phyloP scores from a whole-genome alignment of 2,329 filamentous ascomycete species.

The Thielaviopsis punctulata region DNA sequence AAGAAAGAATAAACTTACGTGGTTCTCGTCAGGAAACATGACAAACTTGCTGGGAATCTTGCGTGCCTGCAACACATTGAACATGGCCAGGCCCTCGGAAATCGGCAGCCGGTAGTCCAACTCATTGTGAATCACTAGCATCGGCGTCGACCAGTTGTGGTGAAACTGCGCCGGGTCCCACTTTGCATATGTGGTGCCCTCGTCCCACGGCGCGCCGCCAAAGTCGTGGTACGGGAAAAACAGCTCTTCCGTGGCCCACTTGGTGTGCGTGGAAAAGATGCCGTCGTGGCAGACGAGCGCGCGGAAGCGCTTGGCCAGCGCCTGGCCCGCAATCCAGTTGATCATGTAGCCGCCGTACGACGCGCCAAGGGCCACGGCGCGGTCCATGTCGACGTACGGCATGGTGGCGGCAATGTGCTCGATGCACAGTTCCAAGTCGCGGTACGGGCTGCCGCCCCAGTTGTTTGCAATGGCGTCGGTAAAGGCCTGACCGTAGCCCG shows the following conservation, averaged over 20 bases:
- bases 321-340: conserved; percentile 83
- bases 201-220: conserved; percentile 43
- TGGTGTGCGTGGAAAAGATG: conserved; percentile 54
- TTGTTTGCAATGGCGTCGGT: conserved; percentile 60
- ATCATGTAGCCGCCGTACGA: conserved; percentile 65
- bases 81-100: conserved; percentile 66
- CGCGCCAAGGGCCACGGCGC: conserved; percentile 58
- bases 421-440: conserved; percentile 64
- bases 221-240: conserved; percentile 56
- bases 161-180: conserved; percentile 52
- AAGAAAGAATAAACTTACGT: conserved; percentile 22
- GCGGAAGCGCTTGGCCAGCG: conserved; percentile 68
- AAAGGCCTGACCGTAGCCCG: conserved; percentile 64
- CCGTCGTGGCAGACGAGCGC: conserved; percentile 81
- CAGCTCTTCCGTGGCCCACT: conserved; percentile 50
- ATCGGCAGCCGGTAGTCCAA: conserved; percentile 79
- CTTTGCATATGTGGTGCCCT: conserved; percentile 44
- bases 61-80: conserved; percentile 66
- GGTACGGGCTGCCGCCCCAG: conserved; percentile 75
- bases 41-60: conserved; percentile 62
- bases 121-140: conserved; percentile 73
- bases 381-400: conserved; percentile 48
- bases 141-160: conserved; percentile 66
- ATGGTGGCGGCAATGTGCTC: conserved; percentile 53
- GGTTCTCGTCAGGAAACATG: conserved; percentile 62